Percentiles rank a stretch among this genome's conserved stretches.
These are phyloP conservation scores for Ensete ventricosum DNA, from an alignment of 176 grass and related monocot genomes.

Conservation along the genomic window DNA sequence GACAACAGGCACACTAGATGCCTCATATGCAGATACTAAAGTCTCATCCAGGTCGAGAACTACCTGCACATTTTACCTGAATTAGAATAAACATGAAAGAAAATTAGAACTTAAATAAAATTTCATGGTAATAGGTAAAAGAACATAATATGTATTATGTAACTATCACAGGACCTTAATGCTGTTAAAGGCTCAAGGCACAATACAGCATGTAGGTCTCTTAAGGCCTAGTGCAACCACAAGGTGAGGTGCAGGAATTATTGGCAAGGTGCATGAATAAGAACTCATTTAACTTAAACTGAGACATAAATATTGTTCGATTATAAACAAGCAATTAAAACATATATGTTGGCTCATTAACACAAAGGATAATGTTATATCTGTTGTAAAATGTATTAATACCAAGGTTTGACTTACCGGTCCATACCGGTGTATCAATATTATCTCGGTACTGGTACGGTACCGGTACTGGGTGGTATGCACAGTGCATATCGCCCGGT, in stretches of 20 bases:
- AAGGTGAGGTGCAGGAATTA: neutral
- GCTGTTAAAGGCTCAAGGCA: neutral
- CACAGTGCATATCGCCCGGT: no score
- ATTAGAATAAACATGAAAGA: slow-evolving; percentile 11
- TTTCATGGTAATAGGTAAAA: neutral
- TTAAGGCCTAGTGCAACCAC: neutral
- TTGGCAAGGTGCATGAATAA: neutral
- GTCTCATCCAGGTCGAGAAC: slow-evolving; percentile 97
- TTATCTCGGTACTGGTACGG: no score
- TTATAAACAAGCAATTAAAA: neutral
- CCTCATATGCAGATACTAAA: slow-evolving; percentile 94
- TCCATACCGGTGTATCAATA: no score
- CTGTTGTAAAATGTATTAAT: no score
- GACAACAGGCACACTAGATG: slow-evolving; percentile 73
- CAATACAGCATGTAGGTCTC: neutral
- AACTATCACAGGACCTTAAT: no score
- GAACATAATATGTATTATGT: neutral
- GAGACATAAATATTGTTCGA: neutral
- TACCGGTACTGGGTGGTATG: no score
- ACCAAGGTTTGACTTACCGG: no score
- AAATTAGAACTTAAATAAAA: neutral
- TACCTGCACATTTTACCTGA: slow-evolving; percentile 43
- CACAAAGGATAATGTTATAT: no score
- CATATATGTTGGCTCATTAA: neutral
- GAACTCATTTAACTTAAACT: neutral